phyloP scores from a whole-genome alignment of 768 basidiomycete species.

The Podaxis sp. region DNA sequence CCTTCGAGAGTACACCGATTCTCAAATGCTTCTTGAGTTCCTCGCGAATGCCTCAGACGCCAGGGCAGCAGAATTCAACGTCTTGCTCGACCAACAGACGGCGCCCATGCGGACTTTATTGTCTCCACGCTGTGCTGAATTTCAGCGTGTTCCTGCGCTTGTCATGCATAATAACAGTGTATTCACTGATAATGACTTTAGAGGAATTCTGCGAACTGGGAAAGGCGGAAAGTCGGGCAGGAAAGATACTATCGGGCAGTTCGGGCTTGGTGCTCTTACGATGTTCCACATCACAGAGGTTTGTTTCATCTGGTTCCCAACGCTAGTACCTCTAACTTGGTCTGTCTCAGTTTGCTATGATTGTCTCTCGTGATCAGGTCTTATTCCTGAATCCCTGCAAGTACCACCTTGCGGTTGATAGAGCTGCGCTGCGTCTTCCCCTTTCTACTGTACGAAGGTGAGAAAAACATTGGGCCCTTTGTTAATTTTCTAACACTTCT shows the following conservation, averaged over 20 bases:
- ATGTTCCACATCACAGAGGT: constrained; percentile 57
- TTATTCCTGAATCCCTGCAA: constrained; percentile 48
- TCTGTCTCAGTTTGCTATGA: constrained; percentile 28
- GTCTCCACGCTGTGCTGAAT: constrained; percentile 35
- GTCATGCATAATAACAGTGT: constrained; percentile 44
- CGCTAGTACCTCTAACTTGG: not conserved
- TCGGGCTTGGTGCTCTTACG: constrained; percentile 51
- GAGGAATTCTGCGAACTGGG: constrained; percentile 44
- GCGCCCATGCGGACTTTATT: constrained; percentile 23
- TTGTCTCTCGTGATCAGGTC: constrained; percentile 31
- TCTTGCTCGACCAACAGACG: constrained; percentile 36
- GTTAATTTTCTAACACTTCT: not conserved
- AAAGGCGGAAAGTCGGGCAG: constrained; percentile 42
- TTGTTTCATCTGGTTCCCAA: constrained; percentile 7
- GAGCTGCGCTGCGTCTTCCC: constrained; percentile 30
- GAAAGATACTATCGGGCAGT: constrained; percentile 45
- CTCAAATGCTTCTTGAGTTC: constrained; percentile 48
- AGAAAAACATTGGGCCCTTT: not conserved
- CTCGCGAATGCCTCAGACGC: constrained; percentile 57
- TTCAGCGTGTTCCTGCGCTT: constrained; percentile 34
- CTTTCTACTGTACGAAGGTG: constrained; percentile 27
- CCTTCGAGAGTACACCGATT: constrained; percentile 39
- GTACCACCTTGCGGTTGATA: constrained; percentile 34
- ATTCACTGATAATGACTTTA: constrained; percentile 44
- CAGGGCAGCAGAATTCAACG: constrained; percentile 38